Base-by-base conservation (phyloP, 2,329 filamentous ascomycete species). In the Mycosphaerelloides madeirae region DNA sequence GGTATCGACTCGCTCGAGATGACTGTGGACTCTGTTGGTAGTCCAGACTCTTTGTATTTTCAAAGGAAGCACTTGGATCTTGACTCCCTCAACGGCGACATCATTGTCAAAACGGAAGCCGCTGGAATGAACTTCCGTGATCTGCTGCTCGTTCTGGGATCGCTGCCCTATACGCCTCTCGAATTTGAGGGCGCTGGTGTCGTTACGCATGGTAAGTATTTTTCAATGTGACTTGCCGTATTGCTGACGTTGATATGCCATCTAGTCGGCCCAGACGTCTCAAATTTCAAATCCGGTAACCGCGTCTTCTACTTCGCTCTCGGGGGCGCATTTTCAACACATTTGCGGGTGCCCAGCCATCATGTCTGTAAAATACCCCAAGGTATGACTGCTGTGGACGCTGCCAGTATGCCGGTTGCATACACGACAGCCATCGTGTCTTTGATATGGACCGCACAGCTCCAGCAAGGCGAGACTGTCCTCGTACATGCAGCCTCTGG, bases 401-500 rank as follows among this genome's bases (percentile, higher is more conserved):
- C 56, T 7, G 54, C 58, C n/a, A 44, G 52, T 2, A 39, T 61
- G 9, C 57, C 58, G 6, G 36, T 53, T n/a, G 43, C 55, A 12
- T 59, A 44, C 41, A 29, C 38, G 3, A 62, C 60, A 7, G 57
- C 54, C 4, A 53, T 53, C 33, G 52, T 65, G 48, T 54, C 57
- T 29, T 47, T 69, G 14, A 46, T 61, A 18, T 55, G 63, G 6
- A 22, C 19, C 14, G 38, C 9, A 6, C 35, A 20, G 4, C 15
- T 38, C 11, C 18, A 38, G n/a, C n/a, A 38, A 22, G 65, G 61
- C 13, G 63, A 71, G 37, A 59, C 45, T 12, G 51, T 68, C 13
- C 53, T 68, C 12, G 62, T 68, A 14, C 62, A 65, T 38, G 54
- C 59, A 12, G 63, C 55, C 3, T 53, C 56, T 9, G 62, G 61